Evolutionary conservation across 1,284 basidiomycete species (phyloP).

Genomic region (Entoloma clypeatum): DNA sequence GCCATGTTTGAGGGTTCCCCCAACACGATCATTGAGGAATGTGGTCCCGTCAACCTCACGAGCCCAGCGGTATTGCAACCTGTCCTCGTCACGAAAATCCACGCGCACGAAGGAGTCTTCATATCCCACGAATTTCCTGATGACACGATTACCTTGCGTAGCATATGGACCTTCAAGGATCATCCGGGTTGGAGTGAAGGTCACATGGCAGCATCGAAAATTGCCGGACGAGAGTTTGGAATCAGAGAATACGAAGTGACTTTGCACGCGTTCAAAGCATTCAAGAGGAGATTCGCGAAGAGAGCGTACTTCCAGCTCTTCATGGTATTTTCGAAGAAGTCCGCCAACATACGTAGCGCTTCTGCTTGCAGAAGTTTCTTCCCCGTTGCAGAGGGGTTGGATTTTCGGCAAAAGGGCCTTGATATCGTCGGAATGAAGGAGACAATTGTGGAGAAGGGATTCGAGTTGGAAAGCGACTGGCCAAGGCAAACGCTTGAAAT

Average conservation of each 20-base stretch:
- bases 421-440: slow-evolving; percentile 55
- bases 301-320: slow-evolving; percentile 40
- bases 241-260: slow-evolving; percentile 23
- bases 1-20: slow-evolving; percentile 58
- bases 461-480: slow-evolving; percentile 68
- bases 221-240: slow-evolving; percentile 27
- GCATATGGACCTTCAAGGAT: slow-evolving; percentile 69
- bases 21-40: slow-evolving; percentile 60
- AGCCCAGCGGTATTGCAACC: slow-evolving; percentile 63
- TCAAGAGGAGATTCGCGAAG: slow-evolving; percentile 40
- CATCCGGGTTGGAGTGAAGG: slow-evolving; percentile 68
- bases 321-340: slow-evolving; percentile 50
- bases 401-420: slow-evolving; percentile 41
- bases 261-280: slow-evolving; percentile 45
- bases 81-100: slow-evolving; percentile 76
- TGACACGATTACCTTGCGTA: slow-evolving; percentile 60
- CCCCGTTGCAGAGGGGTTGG: slow-evolving; percentile 36
- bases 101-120: slow-evolving; percentile 71
- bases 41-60: slow-evolving; percentile 55
- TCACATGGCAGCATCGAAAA: slow-evolving; percentile 60
- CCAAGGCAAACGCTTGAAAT: slow-evolving; percentile 49
- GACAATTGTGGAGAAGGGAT: slow-evolving; percentile 54
- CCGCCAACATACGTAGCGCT: slow-evolving; percentile 36
- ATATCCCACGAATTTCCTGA: slow-evolving; percentile 54
- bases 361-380: no score